These are phyloP conservation scores for Berberis thunbergii DNA, from an alignment of 164 flowering plant genomes.

Conservation along the genomic window DNA sequence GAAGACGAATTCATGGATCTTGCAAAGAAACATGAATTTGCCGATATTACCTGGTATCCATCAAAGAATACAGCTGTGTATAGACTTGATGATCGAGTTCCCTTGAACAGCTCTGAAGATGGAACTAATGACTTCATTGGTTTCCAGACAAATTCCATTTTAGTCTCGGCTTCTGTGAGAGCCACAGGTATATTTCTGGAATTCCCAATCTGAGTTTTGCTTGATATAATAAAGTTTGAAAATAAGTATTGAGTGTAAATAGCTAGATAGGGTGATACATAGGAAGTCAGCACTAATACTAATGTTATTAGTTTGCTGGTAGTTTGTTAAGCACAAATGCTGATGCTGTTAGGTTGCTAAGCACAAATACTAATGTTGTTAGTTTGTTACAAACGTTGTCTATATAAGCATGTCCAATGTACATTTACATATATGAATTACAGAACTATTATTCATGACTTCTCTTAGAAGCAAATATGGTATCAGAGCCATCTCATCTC, in stretches of 20 bases:
- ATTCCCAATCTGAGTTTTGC: not conserved
- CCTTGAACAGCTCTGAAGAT: slow-evolving; percentile 46
- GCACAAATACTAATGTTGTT: too few relatives aligned
- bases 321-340: too few relatives aligned
- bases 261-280: too few relatives aligned
- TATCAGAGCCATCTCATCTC: too few relatives aligned
- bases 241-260: not conserved
- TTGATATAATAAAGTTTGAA: not conserved
- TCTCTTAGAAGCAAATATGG: too few relatives aligned
- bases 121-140: slow-evolving; percentile 74
- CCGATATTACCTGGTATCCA: slow-evolving; percentile 86
- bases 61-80: slow-evolving; percentile 60
- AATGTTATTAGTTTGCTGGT: too few relatives aligned
- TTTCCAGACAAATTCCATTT: slow-evolving; percentile 46
- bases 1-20: slow-evolving; percentile 52
- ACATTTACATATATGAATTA: too few relatives aligned
- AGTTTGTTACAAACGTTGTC: too few relatives aligned
- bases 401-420: too few relatives aligned
- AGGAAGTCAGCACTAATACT: too few relatives aligned
- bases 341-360: too few relatives aligned
- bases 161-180: slow-evolving; percentile 40
- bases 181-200: slow-evolving; percentile 35
- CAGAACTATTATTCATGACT: too few relatives aligned
- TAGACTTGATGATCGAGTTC: slow-evolving; percentile 64
- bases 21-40: slow-evolving; percentile 61